These are phyloP conservation scores for Xylaria intraflava DNA, from an alignment of 495 filamentous ascomycete species.

Conservation along the genomic window DNA sequence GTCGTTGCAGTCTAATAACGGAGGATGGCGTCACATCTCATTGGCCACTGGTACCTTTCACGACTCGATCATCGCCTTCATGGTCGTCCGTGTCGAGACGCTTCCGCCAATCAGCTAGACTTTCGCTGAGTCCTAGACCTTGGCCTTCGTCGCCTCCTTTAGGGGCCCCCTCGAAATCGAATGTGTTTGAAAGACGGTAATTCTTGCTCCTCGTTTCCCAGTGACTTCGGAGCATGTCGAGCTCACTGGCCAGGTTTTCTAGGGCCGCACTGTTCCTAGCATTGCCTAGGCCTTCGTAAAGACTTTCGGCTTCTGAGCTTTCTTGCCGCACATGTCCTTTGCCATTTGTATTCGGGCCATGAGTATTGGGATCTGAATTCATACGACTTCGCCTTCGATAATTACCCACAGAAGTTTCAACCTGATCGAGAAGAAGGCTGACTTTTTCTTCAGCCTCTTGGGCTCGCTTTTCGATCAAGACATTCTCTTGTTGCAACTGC, in stretches of 20 bases:
- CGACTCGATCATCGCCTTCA: conserved; percentile 11
- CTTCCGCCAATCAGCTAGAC: conserved; percentile 68
- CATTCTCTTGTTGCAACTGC: conserved; percentile 74
- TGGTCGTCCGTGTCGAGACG: conserved; percentile 59
- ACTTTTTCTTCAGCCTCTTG: conserved; percentile 90
- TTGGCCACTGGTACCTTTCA: conserved; percentile 5
- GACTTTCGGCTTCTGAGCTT: conserved; percentile 48
- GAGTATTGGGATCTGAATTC: conserved; percentile 20
- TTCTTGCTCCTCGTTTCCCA: conserved; percentile 96
- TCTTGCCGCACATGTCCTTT: conserved; percentile 52
- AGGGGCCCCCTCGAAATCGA: conserved; percentile 62
- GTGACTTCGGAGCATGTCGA: conserved; percentile 79
- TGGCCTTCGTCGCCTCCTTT: conserved; percentile 45
- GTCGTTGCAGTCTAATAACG: background rate
- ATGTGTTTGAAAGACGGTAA: conserved; percentile 77
- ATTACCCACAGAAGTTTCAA: conserved; percentile 87
- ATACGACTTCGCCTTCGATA: conserved; percentile 65
- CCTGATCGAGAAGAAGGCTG: conserved; percentile 84
- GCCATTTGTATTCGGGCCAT: conserved; percentile 26
- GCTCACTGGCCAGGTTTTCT: conserved; percentile 83
- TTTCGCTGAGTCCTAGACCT: conserved; percentile 53
- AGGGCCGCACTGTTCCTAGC: conserved; percentile 78
- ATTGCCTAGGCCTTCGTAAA: conserved; percentile 36
- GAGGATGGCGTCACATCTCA: conserved; percentile 3
- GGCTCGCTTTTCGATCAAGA: conserved; percentile 69